Percentiles rank a stretch among this genome's conserved stretches.
Evolutionary conservation across 2,329 filamentous ascomycete species (phyloP).

Genomic region (Huntiella bhutanensis): DNA sequence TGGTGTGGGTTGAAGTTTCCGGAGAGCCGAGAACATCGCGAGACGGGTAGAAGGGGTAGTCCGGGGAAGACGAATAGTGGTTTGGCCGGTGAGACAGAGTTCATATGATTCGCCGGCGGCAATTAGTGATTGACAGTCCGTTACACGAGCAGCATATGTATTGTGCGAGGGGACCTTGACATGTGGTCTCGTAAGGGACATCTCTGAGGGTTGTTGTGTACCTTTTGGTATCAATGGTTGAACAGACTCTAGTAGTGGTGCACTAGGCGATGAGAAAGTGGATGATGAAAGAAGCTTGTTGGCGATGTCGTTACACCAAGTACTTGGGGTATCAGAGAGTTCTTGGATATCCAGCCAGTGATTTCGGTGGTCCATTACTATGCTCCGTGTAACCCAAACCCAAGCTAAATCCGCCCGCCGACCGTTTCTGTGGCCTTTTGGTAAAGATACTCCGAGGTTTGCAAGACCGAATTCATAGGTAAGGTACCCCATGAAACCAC

Average conservation of each 20-base stretch:
- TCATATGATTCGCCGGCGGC: constrained; percentile 70
- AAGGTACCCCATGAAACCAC: constrained; percentile 67
- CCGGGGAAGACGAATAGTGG: constrained; percentile 32
- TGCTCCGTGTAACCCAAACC: constrained; percentile 55
- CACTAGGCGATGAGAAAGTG: constrained; percentile 14
- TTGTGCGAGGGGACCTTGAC: constrained; percentile 23
- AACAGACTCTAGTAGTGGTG: not conserved
- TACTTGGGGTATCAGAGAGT: constrained; percentile 12
- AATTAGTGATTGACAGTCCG: constrained; percentile 50
- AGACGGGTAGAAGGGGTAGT: constrained; percentile 29
- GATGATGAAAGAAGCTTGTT: constrained; percentile 12
- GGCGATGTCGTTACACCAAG: not conserved
- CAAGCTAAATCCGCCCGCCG: constrained; percentile 50
- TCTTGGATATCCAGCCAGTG: constrained; percentile 48
- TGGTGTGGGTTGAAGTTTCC: constrained; percentile 56
- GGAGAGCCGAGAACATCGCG: constrained; percentile 53
- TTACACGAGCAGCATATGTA: constrained; percentile 48
- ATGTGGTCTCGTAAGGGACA: not conserved
- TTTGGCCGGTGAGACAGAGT: constrained; percentile 63
- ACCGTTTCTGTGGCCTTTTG: constrained; percentile 13
- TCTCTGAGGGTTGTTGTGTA: not conserved
- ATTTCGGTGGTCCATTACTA: constrained; percentile 55
- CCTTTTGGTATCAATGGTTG: not conserved
- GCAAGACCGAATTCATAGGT: constrained; percentile 67
- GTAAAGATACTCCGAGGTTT: constrained; percentile 30